Percentiles rank a stretch among this genome's conserved stretches.
Evolutionary conservation across 345 rosid species (phyloP).

Genomic region (Rhizophora apiculata): DNA sequence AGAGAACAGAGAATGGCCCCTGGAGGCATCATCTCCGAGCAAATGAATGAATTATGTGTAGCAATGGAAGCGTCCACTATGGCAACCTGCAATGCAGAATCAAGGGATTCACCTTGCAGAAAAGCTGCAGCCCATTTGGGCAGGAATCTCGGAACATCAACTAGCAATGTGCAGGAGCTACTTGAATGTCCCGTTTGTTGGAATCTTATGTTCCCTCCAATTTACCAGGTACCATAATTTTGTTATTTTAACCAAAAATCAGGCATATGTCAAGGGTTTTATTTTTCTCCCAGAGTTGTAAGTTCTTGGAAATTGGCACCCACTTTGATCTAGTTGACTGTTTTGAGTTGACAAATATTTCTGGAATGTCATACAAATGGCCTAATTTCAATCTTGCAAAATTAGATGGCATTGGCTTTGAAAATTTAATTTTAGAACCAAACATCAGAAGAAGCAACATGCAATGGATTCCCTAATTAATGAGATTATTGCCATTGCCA

Average conservation of each 20-base stretch:
- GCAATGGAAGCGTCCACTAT: constrained; percentile 43
- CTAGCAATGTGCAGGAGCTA: constrained; percentile 66
- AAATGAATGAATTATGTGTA: constrained; percentile 44
- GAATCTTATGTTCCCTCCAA: constrained; percentile 80
- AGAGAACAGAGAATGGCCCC: constrained; percentile 43
- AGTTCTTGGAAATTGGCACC: no score
- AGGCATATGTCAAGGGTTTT: no score
- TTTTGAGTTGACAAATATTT: background rate
- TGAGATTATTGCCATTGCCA: no score
- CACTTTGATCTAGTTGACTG: background rate
- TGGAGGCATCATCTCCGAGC: constrained; percentile 53
- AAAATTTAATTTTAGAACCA: no score
- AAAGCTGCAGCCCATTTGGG: constrained; percentile 38
- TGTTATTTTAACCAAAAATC: background rate
- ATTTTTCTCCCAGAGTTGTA: no score
- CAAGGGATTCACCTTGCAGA: constrained; percentile 40
- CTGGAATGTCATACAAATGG: background rate
- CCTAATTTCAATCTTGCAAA: no score
- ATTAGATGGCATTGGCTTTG: no score
- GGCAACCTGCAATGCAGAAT: constrained; percentile 40
- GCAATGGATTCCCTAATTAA: no score
- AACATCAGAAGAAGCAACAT: no score
- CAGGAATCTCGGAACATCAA: constrained; percentile 52
- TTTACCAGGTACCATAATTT: constrained; percentile 59
- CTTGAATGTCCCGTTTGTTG: constrained; percentile 82